A percentile compares a stretch with the other conserved stretches of the same genome.
These are phyloP conservation scores for Metschnikowia shivogae DNA, from an alignment of 805 yeast genomes.

Conservation along the genomic window DNA sequence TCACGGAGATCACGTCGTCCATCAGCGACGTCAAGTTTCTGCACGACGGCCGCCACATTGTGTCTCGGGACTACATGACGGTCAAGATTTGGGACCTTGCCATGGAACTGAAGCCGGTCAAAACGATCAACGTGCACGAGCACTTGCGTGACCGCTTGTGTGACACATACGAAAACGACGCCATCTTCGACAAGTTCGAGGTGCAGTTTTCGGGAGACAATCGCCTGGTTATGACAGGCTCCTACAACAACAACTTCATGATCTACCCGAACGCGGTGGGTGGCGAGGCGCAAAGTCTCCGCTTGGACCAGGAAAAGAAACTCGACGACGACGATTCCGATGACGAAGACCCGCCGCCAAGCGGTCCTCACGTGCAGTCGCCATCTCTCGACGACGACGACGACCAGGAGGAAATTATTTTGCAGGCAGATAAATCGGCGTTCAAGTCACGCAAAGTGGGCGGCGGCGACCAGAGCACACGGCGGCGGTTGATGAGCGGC, in stretches of 20 bases:
- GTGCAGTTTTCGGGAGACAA: slow-evolving; percentile 93
- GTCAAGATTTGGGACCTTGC: slow-evolving; percentile 97
- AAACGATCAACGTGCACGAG: slow-evolving; percentile 93
- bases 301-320: slow-evolving; percentile 7
- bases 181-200: slow-evolving; percentile 97
- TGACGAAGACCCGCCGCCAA: slow-evolving; percentile 28
- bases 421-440: slow-evolving; percentile 97
- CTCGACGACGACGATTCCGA: slow-evolving; percentile 41
- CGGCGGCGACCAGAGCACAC: slow-evolving; percentile 35
- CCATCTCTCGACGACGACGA: slow-evolving; percentile 32
- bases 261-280: slow-evolving; percentile 82
- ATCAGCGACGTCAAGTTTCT: slow-evolving; percentile 92
- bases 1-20: slow-evolving; percentile 93
- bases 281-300: slow-evolving; percentile 1
- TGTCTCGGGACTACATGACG: slow-evolving; percentile 95
- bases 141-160: slow-evolving; percentile 88
- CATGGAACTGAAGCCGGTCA: slow-evolving; percentile 93
- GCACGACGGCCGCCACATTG: slow-evolving; percentile 88
- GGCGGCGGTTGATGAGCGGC: slow-evolving; percentile 49
- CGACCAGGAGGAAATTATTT: slow-evolving; percentile 57
- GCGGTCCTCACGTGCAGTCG: slow-evolving; percentile 27
- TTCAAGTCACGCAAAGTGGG: slow-evolving; percentile 73
- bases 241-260: slow-evolving; percentile 95
- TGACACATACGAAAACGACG: slow-evolving; percentile 97
- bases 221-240: slow-evolving; percentile 90